Evolutionary conservation across 2,329 filamentous ascomycete genomes (phyloP).

Genomic region (Tothia fuscella): DNA sequence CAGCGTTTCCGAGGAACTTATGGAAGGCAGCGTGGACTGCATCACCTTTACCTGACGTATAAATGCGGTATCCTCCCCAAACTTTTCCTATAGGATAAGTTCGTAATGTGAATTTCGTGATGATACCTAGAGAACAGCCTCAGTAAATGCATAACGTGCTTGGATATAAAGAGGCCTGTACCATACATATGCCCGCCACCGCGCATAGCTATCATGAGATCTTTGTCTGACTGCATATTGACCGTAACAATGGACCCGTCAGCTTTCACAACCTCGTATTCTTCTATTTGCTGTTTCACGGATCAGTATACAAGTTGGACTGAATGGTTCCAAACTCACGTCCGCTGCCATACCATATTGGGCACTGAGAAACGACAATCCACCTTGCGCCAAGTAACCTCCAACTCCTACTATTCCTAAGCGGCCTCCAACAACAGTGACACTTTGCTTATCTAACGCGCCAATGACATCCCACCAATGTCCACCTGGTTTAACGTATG

Average conservation of each 20-base stretch:
- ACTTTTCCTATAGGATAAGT: slow-evolving; percentile 23
- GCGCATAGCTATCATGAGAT: slow-evolving; percentile 19
- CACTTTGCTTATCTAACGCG: slow-evolving; percentile 22
- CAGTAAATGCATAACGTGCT: background rate
- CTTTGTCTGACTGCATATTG: slow-evolving; percentile 17
- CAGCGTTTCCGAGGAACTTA: slow-evolving; percentile 19
- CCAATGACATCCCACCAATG: slow-evolving; percentile 30
- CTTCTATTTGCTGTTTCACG: too few relatives aligned
- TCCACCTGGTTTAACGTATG: slow-evolving; percentile 28
- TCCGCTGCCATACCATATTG: slow-evolving; percentile 11
- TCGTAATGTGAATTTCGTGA: slow-evolving; percentile 23
- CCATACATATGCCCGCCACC: slow-evolving; percentile 22
- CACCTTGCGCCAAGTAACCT: slow-evolving; percentile 8
- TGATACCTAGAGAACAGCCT: slow-evolving; percentile 19
- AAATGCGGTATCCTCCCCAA: slow-evolving; percentile 29
- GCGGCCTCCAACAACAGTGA: slow-evolving; percentile 22
- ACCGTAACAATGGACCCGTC: slow-evolving; percentile 18
- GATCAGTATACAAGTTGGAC: too few relatives aligned
- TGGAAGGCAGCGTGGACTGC: slow-evolving; percentile 24
- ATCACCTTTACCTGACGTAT: slow-evolving; percentile 18
- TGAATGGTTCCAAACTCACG: too few relatives aligned
- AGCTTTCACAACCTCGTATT: slow-evolving; percentile 14
- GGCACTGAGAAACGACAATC: slow-evolving; percentile 6
- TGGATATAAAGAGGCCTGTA: slow-evolving; percentile 7
- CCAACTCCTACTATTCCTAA: slow-evolving; percentile 13